Conservation (phyloP, 768 basidiomycete genomes). For the Leccinum aurantiacum region DNA sequence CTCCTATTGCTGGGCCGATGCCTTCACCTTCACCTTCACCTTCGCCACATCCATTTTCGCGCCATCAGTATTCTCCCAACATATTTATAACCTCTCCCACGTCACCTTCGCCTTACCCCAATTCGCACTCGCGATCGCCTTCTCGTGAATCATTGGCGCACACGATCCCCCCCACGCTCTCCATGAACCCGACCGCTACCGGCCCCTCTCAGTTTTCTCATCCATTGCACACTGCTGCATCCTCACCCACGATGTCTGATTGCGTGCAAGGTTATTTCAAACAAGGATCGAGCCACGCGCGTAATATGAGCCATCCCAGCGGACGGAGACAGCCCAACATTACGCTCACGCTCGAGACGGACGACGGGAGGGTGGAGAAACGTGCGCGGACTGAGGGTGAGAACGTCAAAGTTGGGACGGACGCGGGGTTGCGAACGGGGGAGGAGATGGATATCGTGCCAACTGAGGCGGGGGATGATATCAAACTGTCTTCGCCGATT, state of each 20-base stretch:
- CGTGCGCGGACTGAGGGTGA: slow-evolving; percentile 23
- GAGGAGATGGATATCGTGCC: slow-evolving; percentile 29
- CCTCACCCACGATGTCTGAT: slow-evolving; percentile 31
- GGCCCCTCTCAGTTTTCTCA: slow-evolving; percentile 12
- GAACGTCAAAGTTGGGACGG: slow-evolving; percentile 5
- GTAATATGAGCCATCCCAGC: slow-evolving; percentile 29
- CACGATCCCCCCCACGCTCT: slow-evolving; percentile 12
- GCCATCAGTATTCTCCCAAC: slow-evolving; percentile 48
- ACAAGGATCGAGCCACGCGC: slow-evolving; percentile 17
- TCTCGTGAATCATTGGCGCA: slow-evolving; percentile 21
- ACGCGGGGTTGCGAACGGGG: slow-evolving; percentile 9
- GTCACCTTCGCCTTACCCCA: slow-evolving; percentile 35
- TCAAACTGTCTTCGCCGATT: slow-evolving; percentile 24
- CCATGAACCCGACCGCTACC: slow-evolving; percentile 5
- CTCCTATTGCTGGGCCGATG: slow-evolving; percentile 15
- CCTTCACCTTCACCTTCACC: slow-evolving; percentile 31
- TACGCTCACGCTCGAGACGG: slow-evolving; percentile 28
- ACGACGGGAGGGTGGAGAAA: slow-evolving; percentile 27
- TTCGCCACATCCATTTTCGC: slow-evolving; percentile 20
- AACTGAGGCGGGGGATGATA: slow-evolving; percentile 11
- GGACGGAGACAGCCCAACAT: slow-evolving; percentile 33
- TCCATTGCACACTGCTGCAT: slow-evolving; percentile 27
- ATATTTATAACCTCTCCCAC: slow-evolving; percentile 72
- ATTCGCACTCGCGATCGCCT: slow-evolving; percentile 20
- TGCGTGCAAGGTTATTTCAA: slow-evolving; percentile 12